Evolutionary conservation across 2,329 filamentous ascomycete genomes (phyloP), one percentile per base, ranked within the genome.

Genomic region (Pseudogymnoascus sp.): DNA sequence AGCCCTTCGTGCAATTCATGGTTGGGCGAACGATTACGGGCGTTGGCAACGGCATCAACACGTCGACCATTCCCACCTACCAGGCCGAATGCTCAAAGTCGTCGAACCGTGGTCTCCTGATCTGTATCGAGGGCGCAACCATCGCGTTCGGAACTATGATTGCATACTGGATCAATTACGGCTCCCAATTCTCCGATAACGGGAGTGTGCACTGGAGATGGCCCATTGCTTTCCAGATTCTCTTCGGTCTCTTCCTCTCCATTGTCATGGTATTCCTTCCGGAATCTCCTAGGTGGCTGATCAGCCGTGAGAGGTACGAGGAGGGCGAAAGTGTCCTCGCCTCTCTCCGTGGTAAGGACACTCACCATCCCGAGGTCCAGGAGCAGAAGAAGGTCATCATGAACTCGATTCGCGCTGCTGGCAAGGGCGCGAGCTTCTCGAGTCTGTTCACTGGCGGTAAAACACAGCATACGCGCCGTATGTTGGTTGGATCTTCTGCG

Each of bases 11-110:
- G 91, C 80, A 79, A 62, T 75, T 78, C 61, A 77, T 86, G 77
- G 63, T 88, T 6, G 90, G 90, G 8, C 86, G 92, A 72, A 84
- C 95, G 63, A 81, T 94, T 71, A 90, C 89, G 60, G 91, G 92
- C 75, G 75, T 95, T 8, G 89, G 90, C 38, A 90, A 96, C 62
- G 92, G 92, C 72, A 88, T 91, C 69, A 79, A 94, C 55, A 95
- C 91, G 0, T 92, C 91, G 55, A 95, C 96, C 66, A 90, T 96
- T 1, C 92, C 92, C 0, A 88, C 96, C 45, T 96, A 95, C 71
- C 91, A 96, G 71, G 92, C 91, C 48, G 92, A 96, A 71, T 95
- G 96, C 69, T 96, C 92, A 39, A 94, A 94, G 56, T 91, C 94
- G 3, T 94, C 97, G 71, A 97, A 96, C 73, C 83, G 94, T 68